A percentile compares a stretch with the other conserved stretches of the same genome.
Conservation (phyloP, 2,329 filamentous ascomycete genomes). For the Myriosclerotinia duriaeana region DNA sequence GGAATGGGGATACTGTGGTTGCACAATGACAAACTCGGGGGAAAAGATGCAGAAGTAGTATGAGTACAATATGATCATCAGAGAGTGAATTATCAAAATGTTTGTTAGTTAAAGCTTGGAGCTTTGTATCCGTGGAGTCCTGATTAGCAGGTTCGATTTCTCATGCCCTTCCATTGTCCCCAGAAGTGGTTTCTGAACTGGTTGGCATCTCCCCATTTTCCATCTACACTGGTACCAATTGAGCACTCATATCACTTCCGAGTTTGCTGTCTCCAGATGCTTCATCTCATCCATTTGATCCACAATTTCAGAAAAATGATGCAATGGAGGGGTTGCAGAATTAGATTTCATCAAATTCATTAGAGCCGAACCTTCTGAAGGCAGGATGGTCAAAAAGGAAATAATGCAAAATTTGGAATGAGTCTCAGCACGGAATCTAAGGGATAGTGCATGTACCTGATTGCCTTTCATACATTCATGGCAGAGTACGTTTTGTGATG, state of each 20-base stretch:
- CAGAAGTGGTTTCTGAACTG: too few species aligned
- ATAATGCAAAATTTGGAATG: neutral
- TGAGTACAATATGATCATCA: neutral
- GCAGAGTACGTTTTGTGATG: conserved; percentile 1
- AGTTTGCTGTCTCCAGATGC: neutral
- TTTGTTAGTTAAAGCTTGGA: too few species aligned
- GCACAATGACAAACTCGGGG: neutral
- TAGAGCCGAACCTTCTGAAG: neutral
- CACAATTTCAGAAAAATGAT: neutral
- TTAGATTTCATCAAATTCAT: neutral
- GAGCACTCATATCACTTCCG: neutral
- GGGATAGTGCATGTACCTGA: neutral
- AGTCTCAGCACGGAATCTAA: neutral
- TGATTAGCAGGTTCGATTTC: too few species aligned
- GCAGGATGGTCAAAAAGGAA: neutral
- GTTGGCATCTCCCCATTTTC: too few species aligned
- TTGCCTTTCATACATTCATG: neutral
- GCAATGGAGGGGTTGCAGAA: neutral
- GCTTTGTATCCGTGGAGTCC: too few species aligned
- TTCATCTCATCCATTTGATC: neutral
- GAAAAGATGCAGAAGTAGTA: neutral
- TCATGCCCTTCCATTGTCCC: too few species aligned
- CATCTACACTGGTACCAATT: neutral
- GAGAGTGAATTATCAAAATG: neutral
- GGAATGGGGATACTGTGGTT: neutral